Conservation (phyloP, 371 early-diverging fungal species). For the Thermomucor indicae-seudaticae region DNA sequence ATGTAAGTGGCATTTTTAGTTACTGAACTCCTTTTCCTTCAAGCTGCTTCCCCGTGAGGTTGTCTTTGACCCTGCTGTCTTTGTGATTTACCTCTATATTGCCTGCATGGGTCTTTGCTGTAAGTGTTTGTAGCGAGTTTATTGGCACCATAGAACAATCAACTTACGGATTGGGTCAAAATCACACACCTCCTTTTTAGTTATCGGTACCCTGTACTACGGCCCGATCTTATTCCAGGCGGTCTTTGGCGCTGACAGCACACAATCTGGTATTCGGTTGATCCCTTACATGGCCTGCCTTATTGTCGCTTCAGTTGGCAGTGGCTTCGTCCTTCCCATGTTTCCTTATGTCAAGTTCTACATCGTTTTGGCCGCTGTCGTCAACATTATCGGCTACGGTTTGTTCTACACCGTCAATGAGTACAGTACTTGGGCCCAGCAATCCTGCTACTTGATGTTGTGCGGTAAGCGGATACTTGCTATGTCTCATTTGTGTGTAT, state of each 20-base stretch:
- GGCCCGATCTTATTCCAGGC: conserved; percentile 58
- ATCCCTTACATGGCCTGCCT: conserved; percentile 40
- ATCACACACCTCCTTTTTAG: background rate
- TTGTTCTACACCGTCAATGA: conserved; percentile 35
- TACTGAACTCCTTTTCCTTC: background rate
- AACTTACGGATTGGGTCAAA: too few relatives aligned
- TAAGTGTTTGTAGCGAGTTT: background rate
- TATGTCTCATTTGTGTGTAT: background rate
- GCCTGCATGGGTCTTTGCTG: conserved; percentile 65
- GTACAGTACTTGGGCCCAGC: conserved; percentile 28
- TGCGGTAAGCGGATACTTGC: conserved; percentile 12
- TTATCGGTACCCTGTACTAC: conserved; percentile 70
- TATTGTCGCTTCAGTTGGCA: conserved; percentile 33
- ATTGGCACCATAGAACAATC: too few relatives aligned
- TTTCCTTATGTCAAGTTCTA: conserved; percentile 31
- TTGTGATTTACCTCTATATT: conserved; percentile 12
- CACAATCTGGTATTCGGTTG: conserved; percentile 39
- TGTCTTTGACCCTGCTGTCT: conserved; percentile 8
- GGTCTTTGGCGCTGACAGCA: conserved; percentile 38
- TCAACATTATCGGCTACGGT: conserved; percentile 34
- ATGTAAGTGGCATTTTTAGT: conserved; percentile 1
- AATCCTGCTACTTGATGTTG: conserved; percentile 35
- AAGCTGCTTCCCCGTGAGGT: conserved; percentile 12
- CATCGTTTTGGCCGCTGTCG: conserved; percentile 19
- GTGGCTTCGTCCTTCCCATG: conserved; percentile 16